Conservation (phyloP, 1,284 basidiomycete species). For the Hymenochaete sp. region DNA sequence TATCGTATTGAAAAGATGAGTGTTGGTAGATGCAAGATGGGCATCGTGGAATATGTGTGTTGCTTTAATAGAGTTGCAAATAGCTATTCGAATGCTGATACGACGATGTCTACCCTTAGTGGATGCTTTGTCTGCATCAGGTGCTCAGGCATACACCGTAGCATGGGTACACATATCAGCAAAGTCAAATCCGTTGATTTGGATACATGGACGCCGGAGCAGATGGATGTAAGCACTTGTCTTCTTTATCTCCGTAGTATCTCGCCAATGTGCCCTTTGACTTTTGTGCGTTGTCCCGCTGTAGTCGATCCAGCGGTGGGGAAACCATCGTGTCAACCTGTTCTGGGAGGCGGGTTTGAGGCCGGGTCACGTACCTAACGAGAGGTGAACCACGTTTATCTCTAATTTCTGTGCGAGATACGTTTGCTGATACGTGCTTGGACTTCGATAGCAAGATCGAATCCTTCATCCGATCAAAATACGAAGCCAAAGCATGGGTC, state of each 20-base stretch:
- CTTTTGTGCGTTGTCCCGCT: background rate
- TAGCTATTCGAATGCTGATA: slow-evolving; percentile 15
- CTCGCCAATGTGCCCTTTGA: slow-evolving; percentile 6
- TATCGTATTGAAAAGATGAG: slow-evolving; percentile 17
- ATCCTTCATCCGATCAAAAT: slow-evolving; percentile 95
- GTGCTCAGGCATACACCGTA: slow-evolving; percentile 96
- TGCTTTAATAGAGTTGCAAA: slow-evolving; percentile 13
- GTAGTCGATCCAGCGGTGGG: slow-evolving; percentile 88
- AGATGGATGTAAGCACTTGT: slow-evolving; percentile 72
- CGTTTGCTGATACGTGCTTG: background rate
- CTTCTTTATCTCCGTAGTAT: too few species aligned
- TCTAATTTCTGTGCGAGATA: slow-evolving; percentile 5
- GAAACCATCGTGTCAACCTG: slow-evolving; percentile 83
- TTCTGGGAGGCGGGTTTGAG: slow-evolving; percentile 99
- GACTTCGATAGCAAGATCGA: slow-evolving; percentile 92
- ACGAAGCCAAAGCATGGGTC: slow-evolving; percentile 91
- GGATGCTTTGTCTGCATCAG: slow-evolving; percentile 94
- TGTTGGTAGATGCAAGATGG: slow-evolving; percentile 82
- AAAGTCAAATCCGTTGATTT: slow-evolving; percentile 97
- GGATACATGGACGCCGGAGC: slow-evolving; percentile 96
- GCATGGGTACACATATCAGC: slow-evolving; percentile 97
- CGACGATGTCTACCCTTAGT: slow-evolving; percentile 32
- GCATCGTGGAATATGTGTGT: slow-evolving; percentile 93
- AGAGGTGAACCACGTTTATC: slow-evolving; percentile 36
- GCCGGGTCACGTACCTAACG: slow-evolving; percentile 85